Base-by-base conservation (phyloP, 306 rosid genomes). In the Lathyrus tuberosus region DNA sequence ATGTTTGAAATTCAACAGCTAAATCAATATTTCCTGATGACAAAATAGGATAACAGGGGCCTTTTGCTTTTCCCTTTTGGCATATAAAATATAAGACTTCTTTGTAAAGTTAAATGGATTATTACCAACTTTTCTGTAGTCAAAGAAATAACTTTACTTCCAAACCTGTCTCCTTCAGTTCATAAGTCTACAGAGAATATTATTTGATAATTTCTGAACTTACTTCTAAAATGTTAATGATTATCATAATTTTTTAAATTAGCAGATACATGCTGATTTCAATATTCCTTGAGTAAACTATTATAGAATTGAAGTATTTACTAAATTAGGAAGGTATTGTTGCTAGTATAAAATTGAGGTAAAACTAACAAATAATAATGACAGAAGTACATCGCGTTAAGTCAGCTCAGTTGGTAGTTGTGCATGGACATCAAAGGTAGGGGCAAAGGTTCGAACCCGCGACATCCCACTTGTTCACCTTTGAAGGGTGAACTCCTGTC, bases 21-120 rank as follows among this genome's bases (percentile, higher is more conserved):
- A 77, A 43, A 54, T 53, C n/a, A 62, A 54, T 43, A 52, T 77
- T 42, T 62, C 76, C 67, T 42, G 13, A 52, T 15, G 70, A 77
- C 46, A 60, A 10, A 16, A 16, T 38, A 20, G 20, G 52, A 44
- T 54, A 22, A 70, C 26, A 77, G n/a, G 61, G 68, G 24, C 67
- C 57, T 53, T 76, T 12, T 38, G 48, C 42, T 70, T 47, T 58
- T 67, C 38, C 9, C 14, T 38, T 67, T 42, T 53, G 53, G 67
- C 15, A 61, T 77, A 22, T n/a, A 67, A 59, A 75, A 59, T 53
- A 30, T 49, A 48, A 30, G 33, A 26, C 16, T 69, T 62, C 56
- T 42, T 51, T 20, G 31, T 62, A 12, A 48, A 48, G 37, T 69
- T 49, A 33, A 18, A 46, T 46, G 62, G 20, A 75, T 42, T 14